Base-by-base conservation (phyloP, 345 rosid genomes). In the Hirschfeldia incana region DNA sequence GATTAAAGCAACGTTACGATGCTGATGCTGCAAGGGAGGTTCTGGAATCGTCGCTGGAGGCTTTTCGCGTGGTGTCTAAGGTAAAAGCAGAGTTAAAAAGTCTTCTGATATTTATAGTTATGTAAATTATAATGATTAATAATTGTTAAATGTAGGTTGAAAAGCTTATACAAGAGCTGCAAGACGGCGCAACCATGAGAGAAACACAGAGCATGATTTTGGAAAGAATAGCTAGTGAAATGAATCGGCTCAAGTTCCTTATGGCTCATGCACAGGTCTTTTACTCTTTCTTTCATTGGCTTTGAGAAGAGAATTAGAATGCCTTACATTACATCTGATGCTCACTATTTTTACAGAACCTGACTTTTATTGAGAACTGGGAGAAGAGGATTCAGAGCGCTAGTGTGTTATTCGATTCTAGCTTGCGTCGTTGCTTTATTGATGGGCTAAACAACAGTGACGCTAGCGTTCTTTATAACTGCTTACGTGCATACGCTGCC, bases 1-100 rank as follows among this genome's bases (percentile, higher is more conserved):
- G 99, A 34, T 80, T 96, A 81, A 85, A 83, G 82, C 97, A 96
- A 81, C 90, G 99, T 73, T 91, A 94, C 9, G 94, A 90, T 83
- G 97, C 98, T 13, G 91, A 92, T 9, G 78, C 89, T 7, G 94
- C 98, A 0, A 87, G 99, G 80, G 98, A 96, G 85, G 85, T 89
- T 61, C 78, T 96, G 69, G 97, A 96, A 87, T 79, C 87, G 78
- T 78, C 92, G 84, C 87, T 96, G 32, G 97, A 96, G 72, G 91
- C 94, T 1, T 96, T 96, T 80, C 99, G 93, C 69, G 97, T 96
- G 11, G 97, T 96, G 9, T 96, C 98, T 21, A 96, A 93, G 98
- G 97, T 91, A 71, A 51, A 51, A 0, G 0, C 21, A 51, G 57
- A 51, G 57, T 51, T n/a, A 51, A 51, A 51, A 2, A 21, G 89